phyloP scores from a whole-genome alignment of 2,329 filamentous ascomycete species.

The Uncinocarpus reesii region DNA sequence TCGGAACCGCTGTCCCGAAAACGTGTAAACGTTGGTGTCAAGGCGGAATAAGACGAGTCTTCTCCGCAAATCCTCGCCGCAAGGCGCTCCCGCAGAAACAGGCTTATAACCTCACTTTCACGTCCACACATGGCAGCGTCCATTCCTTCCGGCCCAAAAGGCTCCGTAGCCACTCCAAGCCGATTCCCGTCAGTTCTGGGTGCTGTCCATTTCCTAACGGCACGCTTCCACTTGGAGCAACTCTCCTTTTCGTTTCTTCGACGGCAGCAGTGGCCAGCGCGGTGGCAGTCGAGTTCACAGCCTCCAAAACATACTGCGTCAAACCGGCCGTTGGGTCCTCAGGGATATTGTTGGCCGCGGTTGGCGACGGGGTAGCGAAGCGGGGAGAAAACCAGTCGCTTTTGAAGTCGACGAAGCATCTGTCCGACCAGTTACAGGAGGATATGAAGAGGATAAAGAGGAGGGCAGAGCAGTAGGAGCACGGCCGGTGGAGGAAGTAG shows the following conservation, averaged over 20 bases:
- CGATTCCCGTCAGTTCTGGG: constrained; percentile 63
- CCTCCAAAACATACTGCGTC: constrained; percentile 33
- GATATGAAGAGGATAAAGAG: constrained; percentile 90
- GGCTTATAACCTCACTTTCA: constrained; percentile 63
- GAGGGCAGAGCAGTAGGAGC: constrained; percentile 94
- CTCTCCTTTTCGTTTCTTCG: constrained; percentile 45
- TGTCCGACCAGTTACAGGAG: constrained; percentile 78
- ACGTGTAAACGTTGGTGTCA: too few species aligned
- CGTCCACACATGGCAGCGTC: constrained; percentile 82
- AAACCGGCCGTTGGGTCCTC: constrained; percentile 23
- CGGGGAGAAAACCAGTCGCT: constrained; percentile 92
- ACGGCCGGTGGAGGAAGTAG: constrained; percentile 92
- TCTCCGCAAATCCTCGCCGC: too few species aligned
- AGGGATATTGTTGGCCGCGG: constrained; percentile 15
- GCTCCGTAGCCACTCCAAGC: constrained; percentile 76
- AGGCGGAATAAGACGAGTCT: too few species aligned
- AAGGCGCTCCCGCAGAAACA: not conserved
- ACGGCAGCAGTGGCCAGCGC: constrained; percentile 57
- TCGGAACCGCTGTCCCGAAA: too few species aligned
- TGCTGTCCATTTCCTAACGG: constrained; percentile 30
- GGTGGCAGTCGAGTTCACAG: constrained; percentile 59
- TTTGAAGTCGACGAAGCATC: constrained; percentile 84
- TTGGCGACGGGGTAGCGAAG: constrained; percentile 32
- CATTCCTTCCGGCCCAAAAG: constrained; percentile 75
- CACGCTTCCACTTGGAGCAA: constrained; percentile 19